Evolutionary conservation across 78 protist genomes (phyloP).

Genomic region (Dictyostelium firmibasis): DNA sequence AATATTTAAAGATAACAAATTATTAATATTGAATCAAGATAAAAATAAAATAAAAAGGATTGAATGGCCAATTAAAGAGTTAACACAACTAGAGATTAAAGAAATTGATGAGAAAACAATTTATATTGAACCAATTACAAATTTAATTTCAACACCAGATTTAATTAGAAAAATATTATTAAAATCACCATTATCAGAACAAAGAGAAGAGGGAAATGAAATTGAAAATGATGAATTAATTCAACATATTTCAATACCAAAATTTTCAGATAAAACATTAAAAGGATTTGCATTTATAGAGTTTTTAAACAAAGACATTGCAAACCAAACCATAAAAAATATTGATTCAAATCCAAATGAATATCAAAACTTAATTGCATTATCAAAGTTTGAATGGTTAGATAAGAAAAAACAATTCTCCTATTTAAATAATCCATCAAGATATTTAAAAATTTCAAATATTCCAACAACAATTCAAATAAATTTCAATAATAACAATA

Average conservation of each 20-base stretch:
- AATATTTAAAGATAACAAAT: neutral
- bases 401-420: constrained; percentile 20
- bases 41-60: neutral
- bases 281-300: constrained; percentile 67
- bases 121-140: constrained; percentile 56
- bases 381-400: constrained; percentile 51
- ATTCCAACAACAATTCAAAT: neutral
- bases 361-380: neutral
- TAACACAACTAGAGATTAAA: neutral
- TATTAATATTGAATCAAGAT: neutral
- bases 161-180: neutral
- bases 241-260: constrained; percentile 41
- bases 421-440: neutral
- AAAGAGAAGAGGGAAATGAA: neutral
- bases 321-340: neutral
- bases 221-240: neutral
- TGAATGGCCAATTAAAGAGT: neutral
- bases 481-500: neutral
- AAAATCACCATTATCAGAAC: neutral
- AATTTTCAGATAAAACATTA: constrained; percentile 11
- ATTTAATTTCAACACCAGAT: neutral
- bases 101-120: constrained; percentile 37
- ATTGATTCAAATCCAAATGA: neutral
- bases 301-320: neutral
- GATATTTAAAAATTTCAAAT: neutral